Conservation (phyloP, 2,329 filamentous ascomycete species). For the Trichothecium roseum region DNA sequence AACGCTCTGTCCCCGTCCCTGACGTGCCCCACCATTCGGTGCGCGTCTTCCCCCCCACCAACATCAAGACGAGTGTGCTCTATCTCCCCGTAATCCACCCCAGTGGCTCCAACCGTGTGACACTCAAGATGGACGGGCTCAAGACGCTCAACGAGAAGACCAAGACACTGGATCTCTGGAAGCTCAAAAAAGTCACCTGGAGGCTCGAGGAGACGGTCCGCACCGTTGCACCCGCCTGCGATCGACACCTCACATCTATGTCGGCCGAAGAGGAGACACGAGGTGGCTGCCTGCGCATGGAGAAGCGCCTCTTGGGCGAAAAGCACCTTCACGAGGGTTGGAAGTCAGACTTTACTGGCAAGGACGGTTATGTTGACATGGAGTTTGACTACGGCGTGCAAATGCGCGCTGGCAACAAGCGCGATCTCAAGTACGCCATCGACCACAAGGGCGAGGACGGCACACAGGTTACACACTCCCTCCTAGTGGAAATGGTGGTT, state of each 20-base stretch:
- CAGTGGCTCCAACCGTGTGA: constrained; percentile 69
- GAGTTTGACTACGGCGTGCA: constrained; percentile 56
- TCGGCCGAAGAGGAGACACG: constrained; percentile 7
- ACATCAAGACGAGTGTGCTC: constrained; percentile 77
- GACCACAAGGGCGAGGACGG: constrained; percentile 67
- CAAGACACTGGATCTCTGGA: constrained; percentile 72
- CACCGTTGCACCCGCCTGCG: constrained; percentile 69
- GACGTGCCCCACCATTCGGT: constrained; percentile 80
- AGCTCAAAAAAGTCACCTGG: constrained; percentile 85
- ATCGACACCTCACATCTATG: constrained; percentile 44
- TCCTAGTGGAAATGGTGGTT: constrained; percentile 89
- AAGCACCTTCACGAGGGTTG: constrained; percentile 79
- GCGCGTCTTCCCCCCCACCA: constrained; percentile 91
- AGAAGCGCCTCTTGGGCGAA: constrained; percentile 67
- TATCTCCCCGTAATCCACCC: constrained; percentile 79
- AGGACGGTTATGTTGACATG: constrained; percentile 50
- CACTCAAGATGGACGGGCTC: constrained; percentile 78
- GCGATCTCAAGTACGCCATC: constrained; percentile 56
- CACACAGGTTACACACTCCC: constrained; percentile 69
- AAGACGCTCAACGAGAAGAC: constrained; percentile 57
- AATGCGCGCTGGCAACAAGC: constrained; percentile 20
- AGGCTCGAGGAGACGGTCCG: constrained; percentile 81
- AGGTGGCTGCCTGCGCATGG: constrained; percentile 65
- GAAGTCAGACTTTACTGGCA: constrained; percentile 59
- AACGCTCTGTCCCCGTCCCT: constrained; percentile 64